These are phyloP conservation scores for Dryas alaskensis DNA, from an alignment of 306 rosid species.

Conservation along the genomic window DNA sequence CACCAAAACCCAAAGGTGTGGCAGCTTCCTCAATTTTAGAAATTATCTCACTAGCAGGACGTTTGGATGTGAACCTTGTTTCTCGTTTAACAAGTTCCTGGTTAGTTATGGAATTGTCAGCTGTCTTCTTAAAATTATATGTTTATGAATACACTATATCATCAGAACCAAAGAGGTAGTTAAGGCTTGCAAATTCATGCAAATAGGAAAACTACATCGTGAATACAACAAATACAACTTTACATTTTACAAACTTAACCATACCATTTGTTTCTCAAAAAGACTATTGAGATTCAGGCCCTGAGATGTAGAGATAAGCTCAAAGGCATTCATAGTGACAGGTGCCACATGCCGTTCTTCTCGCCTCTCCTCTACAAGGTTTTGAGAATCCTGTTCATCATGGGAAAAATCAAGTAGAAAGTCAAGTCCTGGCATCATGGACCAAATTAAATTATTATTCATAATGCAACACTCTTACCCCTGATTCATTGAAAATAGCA, in stretches of 20 bases:
- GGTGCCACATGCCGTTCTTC: conserved; percentile 60
- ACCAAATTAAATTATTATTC: conserved; percentile 14
- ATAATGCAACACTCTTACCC: conserved; percentile 44
- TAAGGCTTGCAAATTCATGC: background rate
- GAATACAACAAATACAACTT: background rate
- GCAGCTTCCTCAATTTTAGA: conserved; percentile 78
- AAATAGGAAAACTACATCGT: conserved; percentile 14
- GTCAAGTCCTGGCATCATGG: conserved; percentile 17
- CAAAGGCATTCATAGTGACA: conserved; percentile 90
- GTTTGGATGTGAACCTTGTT: conserved; percentile 88
- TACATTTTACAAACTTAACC: conserved; percentile 8
- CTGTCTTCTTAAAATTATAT: background rate
- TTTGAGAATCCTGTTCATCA: conserved; percentile 49
- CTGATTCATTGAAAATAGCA: conserved; percentile 58
- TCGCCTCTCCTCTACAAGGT: conserved; percentile 74
- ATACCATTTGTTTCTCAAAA: conserved; percentile 93
- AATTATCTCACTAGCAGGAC: conserved; percentile 82
- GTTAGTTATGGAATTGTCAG: conserved; percentile 22
- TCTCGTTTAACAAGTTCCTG: conserved; percentile 84
- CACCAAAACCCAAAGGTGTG: conserved; percentile 81
- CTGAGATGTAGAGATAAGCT: conserved; percentile 87
- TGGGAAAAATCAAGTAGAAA: conserved; percentile 22
- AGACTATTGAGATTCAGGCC: conserved; percentile 86
- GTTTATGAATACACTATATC: background rate
- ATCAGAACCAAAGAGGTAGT: background rate